Base-by-base conservation (phyloP, 495 filamentous ascomycete genomes). In the Daldinia childiae region DNA sequence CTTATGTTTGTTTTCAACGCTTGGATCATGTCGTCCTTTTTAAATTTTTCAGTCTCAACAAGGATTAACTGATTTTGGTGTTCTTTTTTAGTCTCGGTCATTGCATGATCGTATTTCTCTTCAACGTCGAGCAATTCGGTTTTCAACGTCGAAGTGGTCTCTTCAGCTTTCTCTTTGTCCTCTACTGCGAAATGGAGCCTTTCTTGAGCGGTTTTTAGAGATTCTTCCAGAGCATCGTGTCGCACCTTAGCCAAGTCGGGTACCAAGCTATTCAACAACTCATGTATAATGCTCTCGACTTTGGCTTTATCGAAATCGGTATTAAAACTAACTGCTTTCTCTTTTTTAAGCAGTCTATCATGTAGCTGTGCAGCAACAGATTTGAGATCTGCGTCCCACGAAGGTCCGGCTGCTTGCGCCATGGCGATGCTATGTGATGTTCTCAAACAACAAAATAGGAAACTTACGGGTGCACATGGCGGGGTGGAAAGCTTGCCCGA, bases 401-500 rank as follows among this genome's bases (percentile, higher is more conserved):
- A 4, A 21, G 19, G 6, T 48, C 21, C 24, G 41, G 4, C 21
- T 55, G 8, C n/a, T 38, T 27, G 27, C 6, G 62, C 57, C 58
- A 67, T 67, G 32, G 36, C 19, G 58, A 55, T 56, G 21, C 15
- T 57, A 8, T 24, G 15, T 7, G 43, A 11, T 52, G 24, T 54
- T 54, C n/a, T 17, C 36, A 17, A 63, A 19, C 21, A 17, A 30
- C 19, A 58, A 14, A 12, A 34, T 43, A 38, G 36, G 36, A 55
- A 38, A 27, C 38, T 30, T 29, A 39, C 58, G 36, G n/a, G 51
- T 36, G 17, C 26, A 48, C 9, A 43, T n/a, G 14, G 1, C 9
- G 54, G 6, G 45, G 39, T 11, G 26, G 48, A 39, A 39, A n/a
- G 26, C 66, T 61, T 30, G 36, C 17, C 41, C 29, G 64, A 64